Conservation (phyloP, 371 early-diverging fungal genomes). For the Lichtheimia corymbifera region DNA sequence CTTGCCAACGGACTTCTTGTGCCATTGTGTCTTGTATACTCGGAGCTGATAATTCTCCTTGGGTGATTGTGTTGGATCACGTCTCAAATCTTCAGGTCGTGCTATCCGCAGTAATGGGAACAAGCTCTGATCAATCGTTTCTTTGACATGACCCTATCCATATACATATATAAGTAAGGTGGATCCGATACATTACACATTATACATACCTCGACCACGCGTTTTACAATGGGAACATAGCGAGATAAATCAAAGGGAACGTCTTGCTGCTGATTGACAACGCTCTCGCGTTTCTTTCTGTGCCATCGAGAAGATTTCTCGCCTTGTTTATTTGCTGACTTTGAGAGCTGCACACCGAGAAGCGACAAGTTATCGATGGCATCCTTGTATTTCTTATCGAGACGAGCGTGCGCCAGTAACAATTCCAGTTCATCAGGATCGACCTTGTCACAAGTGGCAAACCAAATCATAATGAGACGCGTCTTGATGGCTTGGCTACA, state of each 20-base stretch:
- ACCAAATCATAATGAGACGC: conserved; percentile 85
- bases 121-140: conserved; percentile 56
- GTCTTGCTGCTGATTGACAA: conserved; percentile 50
- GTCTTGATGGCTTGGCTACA: conserved; percentile 73
- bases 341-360: conserved; percentile 65
- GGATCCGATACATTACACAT: background rate
- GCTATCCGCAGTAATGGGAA: conserved; percentile 64
- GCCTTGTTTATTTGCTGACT: conserved; percentile 40
- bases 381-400: conserved; percentile 73
- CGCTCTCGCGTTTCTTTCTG: conserved; percentile 37
- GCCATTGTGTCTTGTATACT: conserved; percentile 61
- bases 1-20: conserved; percentile 46
- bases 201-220: conserved; percentile 42
- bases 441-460: conserved; percentile 68
- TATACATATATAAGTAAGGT: no score
- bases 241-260: conserved; percentile 70
- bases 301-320: conserved; percentile 44
- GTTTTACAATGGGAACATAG: conserved; percentile 69
- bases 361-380: conserved; percentile 76
- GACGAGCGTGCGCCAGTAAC: conserved; percentile 73
- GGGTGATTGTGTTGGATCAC: conserved; percentile 25
- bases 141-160: conserved; percentile 55
- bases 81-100: conserved; percentile 33
- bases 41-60: conserved; percentile 41
- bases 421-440: conserved; percentile 69